A percentile compares a stretch with the other conserved stretches of the same genome.
These are phyloP conservation scores for Quercus dentata DNA, from an alignment of 306 rosid genomes.

Conservation along the genomic window DNA sequence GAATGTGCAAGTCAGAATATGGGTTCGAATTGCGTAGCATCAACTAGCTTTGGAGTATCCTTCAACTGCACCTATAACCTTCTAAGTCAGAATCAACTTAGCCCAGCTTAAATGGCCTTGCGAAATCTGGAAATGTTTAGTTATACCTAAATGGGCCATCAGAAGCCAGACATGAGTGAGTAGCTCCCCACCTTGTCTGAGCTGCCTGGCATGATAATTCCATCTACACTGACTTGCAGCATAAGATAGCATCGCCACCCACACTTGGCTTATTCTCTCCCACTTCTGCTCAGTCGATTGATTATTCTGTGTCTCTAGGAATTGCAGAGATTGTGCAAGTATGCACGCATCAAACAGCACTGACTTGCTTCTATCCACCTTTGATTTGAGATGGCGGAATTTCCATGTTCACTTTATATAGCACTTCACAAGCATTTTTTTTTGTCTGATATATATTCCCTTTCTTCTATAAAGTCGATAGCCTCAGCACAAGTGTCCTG, in stretches of 20 bases:
- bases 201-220: slow-evolving; percentile 2
- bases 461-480: not conserved
- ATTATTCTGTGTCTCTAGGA: not conserved
- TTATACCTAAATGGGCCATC: too few relatives aligned
- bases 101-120: slow-evolving; percentile 16
- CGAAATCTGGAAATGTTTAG: too few relatives aligned
- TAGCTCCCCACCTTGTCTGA: slow-evolving; percentile 14
- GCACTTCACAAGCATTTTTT: not conserved
- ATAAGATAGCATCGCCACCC: slow-evolving; percentile 22
- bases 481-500: too few relatives aligned
- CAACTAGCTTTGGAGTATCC: too few relatives aligned
- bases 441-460: not conserved
- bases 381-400: too few relatives aligned
- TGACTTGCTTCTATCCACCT: too few relatives aligned
- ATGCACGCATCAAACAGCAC: not conserved
- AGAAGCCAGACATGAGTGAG: slow-evolving; percentile 37
- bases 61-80: too few relatives aligned
- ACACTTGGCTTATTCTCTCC: slow-evolving; percentile 6
- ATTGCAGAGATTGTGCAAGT: not conserved
- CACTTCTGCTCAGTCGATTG: slow-evolving; percentile 1
- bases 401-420: too few relatives aligned
- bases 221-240: slow-evolving; percentile 22
- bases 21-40: too few relatives aligned
- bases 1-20: too few relatives aligned
- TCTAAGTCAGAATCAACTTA: too few relatives aligned